phyloP scores from a whole-genome alignment of 768 basidiomycete genomes.

The Pluteus cervinus region DNA sequence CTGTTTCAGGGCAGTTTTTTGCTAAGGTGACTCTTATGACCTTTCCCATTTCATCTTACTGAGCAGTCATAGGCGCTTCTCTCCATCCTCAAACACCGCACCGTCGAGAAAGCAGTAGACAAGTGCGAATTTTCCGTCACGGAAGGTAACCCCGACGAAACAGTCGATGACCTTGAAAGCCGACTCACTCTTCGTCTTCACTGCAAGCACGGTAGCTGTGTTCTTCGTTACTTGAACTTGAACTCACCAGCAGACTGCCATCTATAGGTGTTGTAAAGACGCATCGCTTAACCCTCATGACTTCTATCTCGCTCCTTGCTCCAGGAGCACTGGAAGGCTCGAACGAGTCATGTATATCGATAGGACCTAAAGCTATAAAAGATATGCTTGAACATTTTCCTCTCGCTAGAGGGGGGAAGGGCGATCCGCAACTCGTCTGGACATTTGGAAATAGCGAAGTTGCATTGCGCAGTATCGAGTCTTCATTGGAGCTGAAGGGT shows the following conservation, averaged over 20 bases:
- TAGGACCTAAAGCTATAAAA: conserved; percentile 67
- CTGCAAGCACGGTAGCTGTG: conserved; percentile 71
- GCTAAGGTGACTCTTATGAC: conserved; percentile 45
- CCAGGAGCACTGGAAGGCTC: conserved; percentile 57
- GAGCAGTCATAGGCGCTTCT: conserved; percentile 28
- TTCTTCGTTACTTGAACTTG: neutral
- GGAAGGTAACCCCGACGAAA: conserved; percentile 39
- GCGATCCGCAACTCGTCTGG: conserved; percentile 80
- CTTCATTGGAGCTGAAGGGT: conserved; percentile 64
- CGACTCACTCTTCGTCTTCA: conserved; percentile 66
- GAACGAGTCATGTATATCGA: conserved; percentile 59
- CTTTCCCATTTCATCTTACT: conserved; percentile 1
- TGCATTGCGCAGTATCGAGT: conserved; percentile 61
- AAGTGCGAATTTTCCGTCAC: conserved; percentile 68
- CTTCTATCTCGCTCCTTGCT: conserved; percentile 52
- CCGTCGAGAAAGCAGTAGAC: conserved; percentile 73
- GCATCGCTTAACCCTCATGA: conserved; percentile 60
- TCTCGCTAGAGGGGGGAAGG: conserved; percentile 50
- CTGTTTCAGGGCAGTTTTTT: conserved; percentile 60
- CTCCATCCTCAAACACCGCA: conserved; percentile 67
- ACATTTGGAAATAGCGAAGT: conserved; percentile 67
- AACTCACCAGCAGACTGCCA: conserved; percentile 2
- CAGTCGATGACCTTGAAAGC: conserved; percentile 61
- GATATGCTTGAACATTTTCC: conserved; percentile 84
- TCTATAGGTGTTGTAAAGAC: conserved; percentile 72